Evolutionary conservation across 176 grass and related monocot genomes (phyloP).

Genomic region (Eragrostis nindensis): DNA sequence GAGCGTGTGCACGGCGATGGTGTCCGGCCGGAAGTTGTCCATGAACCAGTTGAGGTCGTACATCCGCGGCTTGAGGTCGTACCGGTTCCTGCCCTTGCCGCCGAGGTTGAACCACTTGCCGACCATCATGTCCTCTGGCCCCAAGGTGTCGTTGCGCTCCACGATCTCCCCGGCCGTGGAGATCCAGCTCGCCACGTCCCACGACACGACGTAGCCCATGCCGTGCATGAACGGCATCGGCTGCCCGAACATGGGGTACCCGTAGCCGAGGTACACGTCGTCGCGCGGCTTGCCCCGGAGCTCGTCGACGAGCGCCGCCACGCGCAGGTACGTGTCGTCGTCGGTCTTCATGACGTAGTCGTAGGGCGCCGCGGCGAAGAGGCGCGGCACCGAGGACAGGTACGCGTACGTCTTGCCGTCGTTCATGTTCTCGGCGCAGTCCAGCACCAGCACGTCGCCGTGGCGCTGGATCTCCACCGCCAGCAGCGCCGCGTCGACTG

Average conservation of each 20-base stretch:
- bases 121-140: constrained; percentile 70
- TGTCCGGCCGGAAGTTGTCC: constrained; percentile 63
- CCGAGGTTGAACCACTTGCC: constrained; percentile 68
- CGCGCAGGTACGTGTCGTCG: constrained; percentile 75
- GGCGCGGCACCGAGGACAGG: constrained; percentile 47
- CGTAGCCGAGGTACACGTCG: constrained; percentile 73
- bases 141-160: constrained; percentile 42
- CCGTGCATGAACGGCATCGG: constrained; percentile 79
- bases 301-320: constrained; percentile 38
- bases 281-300: constrained; percentile 41
- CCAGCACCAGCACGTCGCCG: constrained; percentile 60
- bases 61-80: constrained; percentile 73
- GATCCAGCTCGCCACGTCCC: constrained; percentile 73
- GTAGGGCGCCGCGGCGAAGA: constrained; percentile 31
- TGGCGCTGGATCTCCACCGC: constrained; percentile 48
- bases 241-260: constrained; percentile 52
- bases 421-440: constrained; percentile 86
- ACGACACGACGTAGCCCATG: constrained; percentile 83
- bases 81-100: constrained; percentile 50
- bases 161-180: constrained; percentile 49
- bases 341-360: constrained; percentile 81
- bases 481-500: constrained; percentile 54
- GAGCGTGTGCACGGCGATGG: constrained; percentile 76
- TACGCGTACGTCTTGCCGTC: constrained; percentile 78
- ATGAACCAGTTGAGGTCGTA: constrained; percentile 70